These are phyloP conservation scores for Raphanus raphanistrum DNA, from an alignment of 345 rosid species.

Conservation along the genomic window DNA sequence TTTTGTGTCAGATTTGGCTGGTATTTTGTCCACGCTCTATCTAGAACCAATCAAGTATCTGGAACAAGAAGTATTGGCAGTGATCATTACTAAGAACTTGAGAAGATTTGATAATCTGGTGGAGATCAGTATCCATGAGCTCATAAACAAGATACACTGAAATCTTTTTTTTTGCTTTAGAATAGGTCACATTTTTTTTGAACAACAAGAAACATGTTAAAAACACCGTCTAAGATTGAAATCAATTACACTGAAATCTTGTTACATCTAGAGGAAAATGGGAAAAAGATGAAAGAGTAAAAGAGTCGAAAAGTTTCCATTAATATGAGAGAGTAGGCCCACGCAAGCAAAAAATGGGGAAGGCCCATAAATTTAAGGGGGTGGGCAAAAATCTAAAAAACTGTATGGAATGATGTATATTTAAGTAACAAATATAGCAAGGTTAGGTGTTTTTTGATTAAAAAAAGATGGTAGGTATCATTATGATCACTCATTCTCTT, in stretches of 20 bases:
- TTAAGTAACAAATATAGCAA: background rate
- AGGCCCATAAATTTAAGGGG: constrained; percentile 17
- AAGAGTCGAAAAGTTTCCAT: background rate
- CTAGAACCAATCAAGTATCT: background rate
- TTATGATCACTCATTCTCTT: constrained; percentile 35
- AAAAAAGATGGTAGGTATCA: constrained; percentile 34
- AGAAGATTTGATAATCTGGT: background rate
- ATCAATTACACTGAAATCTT: background rate
- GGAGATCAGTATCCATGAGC: background rate
- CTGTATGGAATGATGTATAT: background rate
- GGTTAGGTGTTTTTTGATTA: constrained; percentile 7
- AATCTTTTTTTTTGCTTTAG: too few species aligned
- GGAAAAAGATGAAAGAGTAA: background rate
- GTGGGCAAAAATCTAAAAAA: background rate
- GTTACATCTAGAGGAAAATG: background rate
- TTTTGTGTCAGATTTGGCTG: too few species aligned
- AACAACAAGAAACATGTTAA: too few species aligned
- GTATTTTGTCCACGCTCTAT: too few species aligned
- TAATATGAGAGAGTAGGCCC: constrained; percentile 16
- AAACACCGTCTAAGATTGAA: too few species aligned
- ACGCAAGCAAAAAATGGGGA: background rate
- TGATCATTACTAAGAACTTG: background rate
- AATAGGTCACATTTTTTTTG: too few species aligned
- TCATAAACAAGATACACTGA: background rate
- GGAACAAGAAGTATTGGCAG: background rate